Base-by-base conservation (phyloP, 2,329 filamentous ascomycete species). In the Macrophomina tecta region DNA sequence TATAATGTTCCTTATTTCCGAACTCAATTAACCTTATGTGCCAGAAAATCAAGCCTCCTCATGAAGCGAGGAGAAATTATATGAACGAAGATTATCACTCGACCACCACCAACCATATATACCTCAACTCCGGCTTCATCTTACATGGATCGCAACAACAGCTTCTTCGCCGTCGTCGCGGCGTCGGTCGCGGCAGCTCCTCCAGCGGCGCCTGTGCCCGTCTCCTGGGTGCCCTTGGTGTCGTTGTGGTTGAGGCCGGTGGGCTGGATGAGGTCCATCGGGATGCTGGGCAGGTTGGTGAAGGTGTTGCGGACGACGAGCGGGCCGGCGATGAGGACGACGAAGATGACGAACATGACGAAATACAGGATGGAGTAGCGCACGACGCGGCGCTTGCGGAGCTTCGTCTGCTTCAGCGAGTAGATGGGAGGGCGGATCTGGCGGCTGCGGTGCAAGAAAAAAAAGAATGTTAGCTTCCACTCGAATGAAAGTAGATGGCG, bases 401-500 rank as follows among this genome's bases (percentile, higher is more conserved):
- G 89, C 84, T 97, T 98, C 14, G 94, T 97, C 82, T 99, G 95
- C 85, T 99, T 99, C 83, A 97, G 88, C 1, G 95, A 97, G 82
- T 99, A 99, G 77, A 99, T 99, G 0, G 95, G 95, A 69, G 95
- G 94, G 67, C 95, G 93, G 70, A 99, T 99, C 90, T 99, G 95
- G 72, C 94, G 94, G 80, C 95, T 97, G 72, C 11, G 48, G 23
- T 23, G 23, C 2, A 23, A 3, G 23, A 23, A 23, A 23, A 23
- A 23, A 23, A 23, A 23, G 23, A 23, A 23, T 23, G 23, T 23
- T 23, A 23, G 23, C 23, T 23, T 23, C 3, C 23, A 23, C 3
- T 23, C 23, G 23, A 23, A 23, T 3, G 63, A 14, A 52, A 58
- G 66, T 58, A n/a, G 71, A 74, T 68, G 3, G 32, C 16, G 30